Conservation (phyloP, 192 early-diverging fungal genomes). For the Pilaira anomala region DNA sequence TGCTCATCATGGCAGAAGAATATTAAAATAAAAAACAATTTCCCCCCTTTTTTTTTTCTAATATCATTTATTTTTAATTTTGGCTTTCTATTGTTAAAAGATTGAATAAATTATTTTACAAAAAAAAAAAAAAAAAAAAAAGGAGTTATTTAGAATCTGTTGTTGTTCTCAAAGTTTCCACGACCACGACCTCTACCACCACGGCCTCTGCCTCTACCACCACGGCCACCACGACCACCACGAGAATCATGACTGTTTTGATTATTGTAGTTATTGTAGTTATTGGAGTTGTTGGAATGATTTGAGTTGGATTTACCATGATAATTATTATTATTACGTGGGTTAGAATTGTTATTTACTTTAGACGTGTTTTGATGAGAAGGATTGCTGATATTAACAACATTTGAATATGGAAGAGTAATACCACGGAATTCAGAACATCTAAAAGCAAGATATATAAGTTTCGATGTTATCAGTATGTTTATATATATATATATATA, state of each 20-base stretch:
- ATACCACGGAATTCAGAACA: conserved; percentile 16
- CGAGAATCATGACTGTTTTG: neutral
- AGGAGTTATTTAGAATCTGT: neutral
- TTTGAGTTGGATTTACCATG: neutral
- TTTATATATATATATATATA: neutral
- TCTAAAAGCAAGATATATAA: too few species aligned
- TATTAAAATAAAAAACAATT: conserved; percentile 40
- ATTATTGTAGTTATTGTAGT: neutral
- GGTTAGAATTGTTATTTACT: neutral
- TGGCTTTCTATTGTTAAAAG: too few species aligned
- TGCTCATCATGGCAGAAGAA: conserved; percentile 82
- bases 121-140: neutral
- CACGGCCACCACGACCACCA: conserved; percentile 7
- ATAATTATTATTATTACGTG: neutral
- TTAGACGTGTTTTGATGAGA: conserved; percentile 4
- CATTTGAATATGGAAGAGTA: neutral
- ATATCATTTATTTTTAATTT: too few species aligned
- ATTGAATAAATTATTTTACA: neutral
- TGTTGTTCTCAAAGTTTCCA: too few species aligned
- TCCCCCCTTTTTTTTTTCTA: too few species aligned
- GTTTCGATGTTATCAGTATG: too few species aligned
- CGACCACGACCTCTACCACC: neutral
- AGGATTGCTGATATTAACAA: conserved; percentile 8
- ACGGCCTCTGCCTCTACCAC: conserved; percentile 2
- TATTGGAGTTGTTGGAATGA: neutral